A percentile compares a stretch with the other conserved stretches of the same genome.
Conservation (phyloP, 805 yeast genomes). For the Schizosaccharomyces japonicus region DNA sequence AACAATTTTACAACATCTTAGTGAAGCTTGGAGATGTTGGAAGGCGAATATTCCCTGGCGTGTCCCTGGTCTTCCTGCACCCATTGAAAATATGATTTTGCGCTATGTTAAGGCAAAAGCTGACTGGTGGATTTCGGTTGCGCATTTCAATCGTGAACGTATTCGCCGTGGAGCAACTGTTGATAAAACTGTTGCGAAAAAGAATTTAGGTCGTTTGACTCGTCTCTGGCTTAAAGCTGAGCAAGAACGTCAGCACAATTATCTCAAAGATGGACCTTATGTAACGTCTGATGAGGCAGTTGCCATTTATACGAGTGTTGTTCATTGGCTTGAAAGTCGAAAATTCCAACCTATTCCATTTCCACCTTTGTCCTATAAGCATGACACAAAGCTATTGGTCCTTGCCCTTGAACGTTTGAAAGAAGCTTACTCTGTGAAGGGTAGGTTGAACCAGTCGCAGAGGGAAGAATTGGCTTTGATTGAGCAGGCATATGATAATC, state of each 20-base stretch:
- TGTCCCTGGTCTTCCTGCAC: slow-evolving; percentile 87
- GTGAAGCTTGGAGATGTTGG: slow-evolving; percentile 99
- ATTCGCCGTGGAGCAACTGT: slow-evolving; percentile 74
- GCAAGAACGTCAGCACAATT: slow-evolving; percentile 63
- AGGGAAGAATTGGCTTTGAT: slow-evolving; percentile 81
- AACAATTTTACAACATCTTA: slow-evolving; percentile 71
- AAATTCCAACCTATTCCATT: slow-evolving; percentile 73
- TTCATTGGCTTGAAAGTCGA: slow-evolving; percentile 70
- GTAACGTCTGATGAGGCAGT: slow-evolving; percentile 75
- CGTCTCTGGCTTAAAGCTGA: slow-evolving; percentile 81
- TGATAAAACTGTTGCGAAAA: slow-evolving; percentile 82
- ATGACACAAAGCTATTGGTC: slow-evolving; percentile 73
- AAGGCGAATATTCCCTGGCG: slow-evolving; percentile 96
- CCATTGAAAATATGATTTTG: slow-evolving; percentile 63
- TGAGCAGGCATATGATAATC: slow-evolving; percentile 91
- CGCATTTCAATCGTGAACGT: slow-evolving; percentile 77
- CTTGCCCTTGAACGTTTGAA: slow-evolving; percentile 74
- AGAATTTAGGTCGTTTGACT: slow-evolving; percentile 76
- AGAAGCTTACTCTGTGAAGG: slow-evolving; percentile 50
- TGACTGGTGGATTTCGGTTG: slow-evolving; percentile 86
- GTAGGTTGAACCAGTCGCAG: slow-evolving; percentile 61
- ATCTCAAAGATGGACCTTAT: slow-evolving; percentile 69
- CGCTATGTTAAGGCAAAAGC: slow-evolving; percentile 86
- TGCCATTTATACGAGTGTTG: slow-evolving; percentile 62
- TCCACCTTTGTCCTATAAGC: slow-evolving; percentile 77